phyloP scores from a whole-genome alignment of 129 eudicot genomes.

The Centella asiatica region DNA sequence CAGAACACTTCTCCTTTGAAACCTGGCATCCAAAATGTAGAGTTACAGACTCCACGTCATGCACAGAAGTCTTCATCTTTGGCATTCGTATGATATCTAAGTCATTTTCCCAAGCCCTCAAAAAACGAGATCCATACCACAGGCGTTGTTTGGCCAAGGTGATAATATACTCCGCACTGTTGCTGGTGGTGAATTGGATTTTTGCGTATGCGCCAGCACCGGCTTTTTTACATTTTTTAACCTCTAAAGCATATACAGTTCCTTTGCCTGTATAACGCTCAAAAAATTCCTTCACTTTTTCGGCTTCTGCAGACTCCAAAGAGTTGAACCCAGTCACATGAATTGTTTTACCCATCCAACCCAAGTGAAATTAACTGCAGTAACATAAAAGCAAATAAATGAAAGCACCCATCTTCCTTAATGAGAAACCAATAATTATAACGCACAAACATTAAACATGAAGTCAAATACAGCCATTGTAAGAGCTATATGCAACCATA shows the following conservation, averaged over 20 bases:
- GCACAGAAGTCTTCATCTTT: slow-evolving; percentile 16
- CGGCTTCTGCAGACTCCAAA: slow-evolving; percentile 34
- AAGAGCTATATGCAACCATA: no score
- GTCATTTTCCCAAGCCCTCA: slow-evolving; percentile 35
- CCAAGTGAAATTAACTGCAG: not conserved
- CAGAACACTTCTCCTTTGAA: slow-evolving; percentile 29
- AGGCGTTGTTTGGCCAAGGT: slow-evolving; percentile 23
- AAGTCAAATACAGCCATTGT: no score
- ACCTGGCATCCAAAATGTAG: slow-evolving; percentile 50
- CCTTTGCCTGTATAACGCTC: slow-evolving; percentile 44
- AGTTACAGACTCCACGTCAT: slow-evolving; percentile 19
- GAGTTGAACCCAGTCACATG: slow-evolving; percentile 51
- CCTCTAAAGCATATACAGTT: slow-evolving; percentile 55
- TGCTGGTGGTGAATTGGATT: slow-evolving; percentile 48
- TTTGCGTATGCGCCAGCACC: slow-evolving; percentile 44
- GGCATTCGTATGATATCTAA: slow-evolving; percentile 48
- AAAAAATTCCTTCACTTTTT: slow-evolving; percentile 24
- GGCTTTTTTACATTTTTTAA: slow-evolving; percentile 24
- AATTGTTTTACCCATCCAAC: slow-evolving; percentile 66
- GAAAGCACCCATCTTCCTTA: no score
- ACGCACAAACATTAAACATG: no score
- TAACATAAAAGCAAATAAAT: not conserved
- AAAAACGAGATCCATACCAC: slow-evolving; percentile 34
- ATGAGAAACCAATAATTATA: no score
- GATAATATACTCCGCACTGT: slow-evolving; percentile 26